Percentiles rank a stretch among this genome's conserved stretches.
Conservation (phyloP, 2,329 filamentous ascomycete genomes). For the Sporothrix dimorphospora region DNA sequence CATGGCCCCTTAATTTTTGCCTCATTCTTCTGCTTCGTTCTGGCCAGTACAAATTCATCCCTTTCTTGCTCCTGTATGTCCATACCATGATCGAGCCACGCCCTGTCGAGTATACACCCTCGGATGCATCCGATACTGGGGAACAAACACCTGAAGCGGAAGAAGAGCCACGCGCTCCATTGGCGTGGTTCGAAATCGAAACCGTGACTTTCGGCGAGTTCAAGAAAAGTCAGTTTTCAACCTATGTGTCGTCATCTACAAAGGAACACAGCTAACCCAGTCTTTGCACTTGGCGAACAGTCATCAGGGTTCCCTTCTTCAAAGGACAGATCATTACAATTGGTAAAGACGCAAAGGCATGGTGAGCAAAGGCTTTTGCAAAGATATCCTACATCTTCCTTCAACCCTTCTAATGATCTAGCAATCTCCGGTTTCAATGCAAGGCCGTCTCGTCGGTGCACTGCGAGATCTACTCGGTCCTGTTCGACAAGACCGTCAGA, state of each 20-base stretch:
- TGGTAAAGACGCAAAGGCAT: constrained; percentile 38
- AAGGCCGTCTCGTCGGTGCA: constrained; percentile 55
- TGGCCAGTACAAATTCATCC: too few relatives aligned
- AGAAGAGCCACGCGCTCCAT: background rate
- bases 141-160: background rate
- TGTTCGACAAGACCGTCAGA: constrained; percentile 47
- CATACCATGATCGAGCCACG: background rate
- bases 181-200: constrained; percentile 32
- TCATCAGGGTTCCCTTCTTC: constrained; percentile 31
- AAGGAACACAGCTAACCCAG: background rate
- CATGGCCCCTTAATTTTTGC: background rate
- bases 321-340: constrained; percentile 34
- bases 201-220: constrained; percentile 28
- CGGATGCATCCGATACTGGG: background rate
- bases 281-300: constrained; percentile 1
- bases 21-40: background rate
- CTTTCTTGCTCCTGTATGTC: too few relatives aligned
- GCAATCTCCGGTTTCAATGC: constrained; percentile 48
- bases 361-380: constrained; percentile 33
- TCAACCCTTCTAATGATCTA: constrained; percentile 32
- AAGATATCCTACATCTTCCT: background rate
- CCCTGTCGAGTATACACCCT: background rate
- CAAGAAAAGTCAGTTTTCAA: constrained; percentile 26
- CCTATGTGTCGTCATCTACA: background rate
- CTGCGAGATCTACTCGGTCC: constrained; percentile 58